Evolutionary conservation across 257 asterid genomes (phyloP), one percentile per base, ranked within the genome.

Genomic region (Forsythia suspensa): DNA sequence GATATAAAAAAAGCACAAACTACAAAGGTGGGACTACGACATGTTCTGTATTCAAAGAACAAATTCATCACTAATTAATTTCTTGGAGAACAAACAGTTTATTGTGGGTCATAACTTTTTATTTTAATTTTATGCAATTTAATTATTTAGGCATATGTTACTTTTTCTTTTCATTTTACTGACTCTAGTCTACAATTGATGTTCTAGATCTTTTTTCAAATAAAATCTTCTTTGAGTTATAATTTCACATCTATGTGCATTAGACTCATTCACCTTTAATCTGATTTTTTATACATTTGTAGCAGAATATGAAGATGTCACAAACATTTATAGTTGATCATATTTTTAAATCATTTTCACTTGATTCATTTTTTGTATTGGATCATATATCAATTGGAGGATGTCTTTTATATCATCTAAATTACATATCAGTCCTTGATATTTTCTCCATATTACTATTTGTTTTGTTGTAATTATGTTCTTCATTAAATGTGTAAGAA

Each of bases 281-380:
- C 38, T 79, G 68, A 70, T 59, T 76, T 42, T 69, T 79, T 73
- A 9, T 70, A 77, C 34, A 13, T 75, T 71, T 85, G 20, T 81
- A 81, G 91, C 99, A 95, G 98, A 93, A 82, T 95, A 92, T 80
- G 99, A 98, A 78, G 96, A 90, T 76, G 84, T 93, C 84, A 93
- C 99, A 18, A 86, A 93, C 85, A 91, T 95, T 44, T 95, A 95
- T 87, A 95, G 90, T 90, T 95, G 99, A 98, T 95, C 92, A 72
- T 76, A 76, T 51, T 76, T 71, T 77, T 79, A 5, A 51, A 72
- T 65, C 70, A 21, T 24, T 24, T 73, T 80, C 72, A 73, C 72
- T 80, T 24, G 71, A 46, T 73, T 68, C 37, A 69, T 46, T 71
- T 71, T 59, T 72, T 55, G 71, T 61, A 41, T 72, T 67, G 46